Conservation (phyloP, 371 early-diverging fungal species). For the Rhizopus stolonifer region DNA sequence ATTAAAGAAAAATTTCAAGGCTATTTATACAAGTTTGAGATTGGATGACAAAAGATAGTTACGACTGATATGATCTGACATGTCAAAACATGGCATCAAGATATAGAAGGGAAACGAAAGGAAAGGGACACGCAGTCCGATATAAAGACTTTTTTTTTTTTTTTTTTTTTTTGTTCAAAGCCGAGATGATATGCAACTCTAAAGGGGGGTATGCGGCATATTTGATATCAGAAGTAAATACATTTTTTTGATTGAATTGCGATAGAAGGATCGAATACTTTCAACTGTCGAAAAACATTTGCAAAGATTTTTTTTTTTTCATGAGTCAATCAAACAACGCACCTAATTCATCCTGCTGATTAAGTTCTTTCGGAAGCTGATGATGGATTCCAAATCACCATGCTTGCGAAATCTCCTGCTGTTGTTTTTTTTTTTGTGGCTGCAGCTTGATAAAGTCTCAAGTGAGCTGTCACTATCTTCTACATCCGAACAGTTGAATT, state of each 20-base stretch:
- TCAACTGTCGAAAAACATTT: conserved; percentile 1
- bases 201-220: background rate
- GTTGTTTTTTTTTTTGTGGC: conserved; percentile 2
- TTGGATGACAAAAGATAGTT: too few relatives aligned
- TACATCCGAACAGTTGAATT: background rate
- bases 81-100: conserved; percentile 1
- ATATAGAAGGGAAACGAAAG: conserved; percentile 1
- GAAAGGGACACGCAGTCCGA: conserved; percentile 2
- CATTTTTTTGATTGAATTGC: conserved; percentile 5
- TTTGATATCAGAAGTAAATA: background rate
- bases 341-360: background rate
- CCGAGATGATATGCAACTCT: background rate
- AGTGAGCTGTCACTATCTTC: background rate
- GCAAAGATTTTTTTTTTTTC: conserved; percentile 4
- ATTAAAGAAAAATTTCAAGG: too few relatives aligned
- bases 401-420: background rate
- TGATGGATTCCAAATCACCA: conserved; percentile 1
- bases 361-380: background rate
- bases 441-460: background rate
- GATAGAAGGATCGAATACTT: conserved; percentile 3
- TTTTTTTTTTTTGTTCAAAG: conserved; percentile 1
- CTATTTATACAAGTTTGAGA: too few relatives aligned
- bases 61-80: background rate
- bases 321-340: background rate
- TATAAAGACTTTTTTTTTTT: conserved; percentile 2